A percentile compares a stretch with the other conserved stretches of the same genome.
phyloP scores from a whole-genome alignment of 2,329 filamentous ascomycete species.

The Fusarium tricinctum region DNA sequence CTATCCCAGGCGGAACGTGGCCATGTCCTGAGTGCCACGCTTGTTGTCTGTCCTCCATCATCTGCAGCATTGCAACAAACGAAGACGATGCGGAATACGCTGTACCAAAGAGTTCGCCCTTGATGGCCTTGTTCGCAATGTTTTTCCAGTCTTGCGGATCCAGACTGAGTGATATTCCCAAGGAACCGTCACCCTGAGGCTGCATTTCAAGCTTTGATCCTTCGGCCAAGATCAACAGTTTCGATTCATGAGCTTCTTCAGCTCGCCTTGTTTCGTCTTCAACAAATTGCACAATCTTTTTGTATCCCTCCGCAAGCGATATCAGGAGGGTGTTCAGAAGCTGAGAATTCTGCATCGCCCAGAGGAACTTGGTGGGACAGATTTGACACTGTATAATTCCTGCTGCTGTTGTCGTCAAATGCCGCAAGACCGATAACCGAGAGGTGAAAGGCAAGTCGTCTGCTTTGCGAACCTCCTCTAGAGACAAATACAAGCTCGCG shows the following conservation, averaged over 20 bases:
- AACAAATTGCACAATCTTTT: constrained; percentile 41
- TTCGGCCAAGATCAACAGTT: constrained; percentile 35
- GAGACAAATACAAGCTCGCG: constrained; percentile 44
- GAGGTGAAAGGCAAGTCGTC: constrained; percentile 39
- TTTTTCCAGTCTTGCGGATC: constrained; percentile 39
- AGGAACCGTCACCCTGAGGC: not conserved
- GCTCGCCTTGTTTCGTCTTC: constrained; percentile 42
- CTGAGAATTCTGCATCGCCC: constrained; percentile 50
- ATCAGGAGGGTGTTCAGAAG: constrained; percentile 45
- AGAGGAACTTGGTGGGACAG: constrained; percentile 46
- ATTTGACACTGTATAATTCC: constrained; percentile 41
- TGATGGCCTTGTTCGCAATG: constrained; percentile 42
- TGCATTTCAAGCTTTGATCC: not conserved
- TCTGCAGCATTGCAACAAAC: constrained; percentile 35
- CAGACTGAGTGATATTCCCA: constrained; percentile 30
- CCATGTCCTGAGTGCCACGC: constrained; percentile 44
- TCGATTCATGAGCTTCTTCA: constrained; percentile 31
- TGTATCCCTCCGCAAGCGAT: constrained; percentile 47
- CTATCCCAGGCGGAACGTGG: constrained; percentile 18
- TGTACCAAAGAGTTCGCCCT: constrained; percentile 38
- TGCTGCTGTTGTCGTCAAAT: constrained; percentile 33
- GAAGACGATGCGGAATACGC: not conserved
- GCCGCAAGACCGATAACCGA: constrained; percentile 34
- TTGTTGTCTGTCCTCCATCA: constrained; percentile 47
- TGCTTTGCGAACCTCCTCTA: constrained; percentile 45